phyloP scores from a whole-genome alignment of 805 yeast genomes.

The Spathaspora sp. region DNA sequence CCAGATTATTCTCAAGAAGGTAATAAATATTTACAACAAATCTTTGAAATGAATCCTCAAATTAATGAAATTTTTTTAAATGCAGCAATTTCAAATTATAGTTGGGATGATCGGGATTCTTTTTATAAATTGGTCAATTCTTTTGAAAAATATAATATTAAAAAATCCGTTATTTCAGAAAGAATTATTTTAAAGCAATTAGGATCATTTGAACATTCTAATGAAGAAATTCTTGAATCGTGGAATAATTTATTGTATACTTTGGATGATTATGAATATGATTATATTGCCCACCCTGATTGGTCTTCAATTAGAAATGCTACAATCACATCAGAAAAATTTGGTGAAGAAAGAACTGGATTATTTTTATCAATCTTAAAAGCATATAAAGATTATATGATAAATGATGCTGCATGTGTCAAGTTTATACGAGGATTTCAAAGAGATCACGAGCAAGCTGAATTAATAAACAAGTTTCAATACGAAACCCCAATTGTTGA shows the following conservation, averaged over 20 bases:
- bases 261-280: conserved; percentile 53
- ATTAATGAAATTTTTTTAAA: conserved; percentile 82
- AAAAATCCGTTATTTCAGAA: conserved; percentile 64
- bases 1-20: conserved; percentile 53
- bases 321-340: conserved; percentile 47
- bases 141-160: conserved; percentile 53
- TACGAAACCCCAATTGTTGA: conserved; percentile 12
- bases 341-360: conserved; percentile 42
- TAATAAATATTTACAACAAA: conserved; percentile 51
- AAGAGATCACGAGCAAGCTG: conserved; percentile 3
- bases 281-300: conserved; percentile 74
- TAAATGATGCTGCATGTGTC: conserved; percentile 28
- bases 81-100: conserved; percentile 62
- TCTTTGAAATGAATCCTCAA: conserved; percentile 52
- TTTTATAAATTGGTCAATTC: conserved; percentile 61
- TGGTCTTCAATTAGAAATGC: conserved; percentile 84
- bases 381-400: conserved; percentile 41
- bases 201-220: conserved; percentile 55
- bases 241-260: conserved; percentile 50
- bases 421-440: conserved; percentile 12
- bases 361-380: conserved; percentile 55
- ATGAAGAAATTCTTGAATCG: conserved; percentile 48
- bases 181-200: conserved; percentile 71
- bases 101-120: conserved; percentile 66
- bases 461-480: conserved; percentile 12